Percentiles rank a stretch among this genome's conserved stretches.
These are phyloP conservation scores for Acacia concinna DNA, from an alignment of 331 rosid species.

Conservation along the genomic window DNA sequence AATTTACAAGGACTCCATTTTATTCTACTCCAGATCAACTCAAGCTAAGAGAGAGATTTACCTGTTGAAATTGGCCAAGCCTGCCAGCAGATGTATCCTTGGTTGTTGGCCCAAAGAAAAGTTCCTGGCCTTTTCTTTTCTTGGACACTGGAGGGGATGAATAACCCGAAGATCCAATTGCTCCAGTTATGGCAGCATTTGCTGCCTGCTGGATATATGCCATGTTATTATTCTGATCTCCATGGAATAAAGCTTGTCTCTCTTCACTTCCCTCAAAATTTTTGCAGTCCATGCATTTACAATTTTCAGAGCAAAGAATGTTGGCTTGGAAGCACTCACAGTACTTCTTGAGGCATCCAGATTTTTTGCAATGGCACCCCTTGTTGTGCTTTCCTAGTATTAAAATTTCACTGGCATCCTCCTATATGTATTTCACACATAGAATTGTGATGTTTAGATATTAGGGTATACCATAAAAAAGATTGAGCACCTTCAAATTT, in stretches of 20 bases:
- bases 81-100: conserved; percentile 67
- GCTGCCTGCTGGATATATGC: conserved; percentile 91
- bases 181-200: conserved; percentile 98
- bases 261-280: conserved; percentile 98
- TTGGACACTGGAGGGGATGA: conserved; percentile 68
- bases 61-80: conserved; percentile 78
- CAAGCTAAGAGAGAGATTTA: conserved; percentile 32
- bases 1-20: not conserved
- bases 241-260: conserved; percentile 87
- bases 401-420: conserved; percentile 86
- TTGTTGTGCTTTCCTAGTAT: conserved; percentile 91
- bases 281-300: conserved; percentile 95
- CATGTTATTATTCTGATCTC: conserved; percentile 81
- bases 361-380: conserved; percentile 95
- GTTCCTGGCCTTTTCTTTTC: conserved; percentile 77
- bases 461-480: not conserved
- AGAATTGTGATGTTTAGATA: not conserved
- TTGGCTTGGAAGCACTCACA: conserved; percentile 97
- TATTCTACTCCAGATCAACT: conserved; percentile 14
- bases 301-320: conserved; percentile 95
- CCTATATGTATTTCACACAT: conserved; percentile 52
- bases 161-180: conserved; percentile 94
- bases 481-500: not conserved
- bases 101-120: conserved; percentile 51
- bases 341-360: conserved; percentile 94